Evolutionary conservation across 75 land plant genomes (phyloP).

Genomic region (Sequoiadendron giganteum): DNA sequence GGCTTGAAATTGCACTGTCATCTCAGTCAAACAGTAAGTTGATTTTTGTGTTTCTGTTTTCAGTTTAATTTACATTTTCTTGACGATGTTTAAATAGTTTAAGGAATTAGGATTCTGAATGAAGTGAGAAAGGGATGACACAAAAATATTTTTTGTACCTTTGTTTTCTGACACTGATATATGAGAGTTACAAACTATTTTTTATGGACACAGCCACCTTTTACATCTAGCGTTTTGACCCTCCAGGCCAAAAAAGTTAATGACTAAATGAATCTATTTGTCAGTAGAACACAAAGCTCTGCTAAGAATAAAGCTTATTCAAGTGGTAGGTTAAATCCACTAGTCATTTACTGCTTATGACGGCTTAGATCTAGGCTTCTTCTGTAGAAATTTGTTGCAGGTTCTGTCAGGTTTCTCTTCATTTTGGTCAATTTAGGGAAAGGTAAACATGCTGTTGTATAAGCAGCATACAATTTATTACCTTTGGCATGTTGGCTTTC

Average conservation of each 20-base stretch:
- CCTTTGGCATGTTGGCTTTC: background rate
- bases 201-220: background rate
- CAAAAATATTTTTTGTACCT: background rate
- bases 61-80: background rate
- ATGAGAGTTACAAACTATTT: background rate
- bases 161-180: background rate
- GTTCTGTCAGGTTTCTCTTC: background rate
- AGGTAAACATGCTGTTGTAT: background rate
- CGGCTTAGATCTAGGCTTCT: background rate
- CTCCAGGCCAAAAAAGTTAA: background rate
- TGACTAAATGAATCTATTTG: background rate
- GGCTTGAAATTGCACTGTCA: constrained; percentile 39
- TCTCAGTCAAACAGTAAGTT: background rate
- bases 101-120: background rate
- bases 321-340: background rate
- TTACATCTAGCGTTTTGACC: background rate
- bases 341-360: background rate
- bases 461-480: background rate
- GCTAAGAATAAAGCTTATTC: background rate
- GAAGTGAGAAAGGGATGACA: background rate
- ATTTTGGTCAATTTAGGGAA: background rate
- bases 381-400: background rate
- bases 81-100: background rate
- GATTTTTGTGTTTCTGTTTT: background rate
- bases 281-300: background rate